These are phyloP conservation scores for Boletales sp. DNA, from an alignment of 768 basidiomycete species.

Conservation along the genomic window DNA sequence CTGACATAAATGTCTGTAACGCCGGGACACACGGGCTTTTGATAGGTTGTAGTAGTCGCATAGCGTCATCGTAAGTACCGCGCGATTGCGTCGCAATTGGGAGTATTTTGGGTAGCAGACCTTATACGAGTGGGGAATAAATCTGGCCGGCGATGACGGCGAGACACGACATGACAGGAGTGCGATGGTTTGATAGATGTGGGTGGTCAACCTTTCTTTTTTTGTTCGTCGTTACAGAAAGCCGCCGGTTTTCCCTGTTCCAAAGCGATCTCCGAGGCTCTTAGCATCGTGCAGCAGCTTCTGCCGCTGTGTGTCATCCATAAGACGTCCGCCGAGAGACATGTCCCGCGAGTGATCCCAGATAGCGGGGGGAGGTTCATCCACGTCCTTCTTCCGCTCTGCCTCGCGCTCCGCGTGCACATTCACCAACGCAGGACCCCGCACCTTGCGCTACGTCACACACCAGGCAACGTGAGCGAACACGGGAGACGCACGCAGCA, in stretches of 20 bases:
- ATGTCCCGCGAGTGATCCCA: constrained; percentile 96
- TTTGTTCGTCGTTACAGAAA: constrained; percentile 39
- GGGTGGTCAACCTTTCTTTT: neutral
- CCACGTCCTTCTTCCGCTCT: constrained; percentile 38
- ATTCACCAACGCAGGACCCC: constrained; percentile 53
- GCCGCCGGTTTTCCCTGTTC: constrained; percentile 63
- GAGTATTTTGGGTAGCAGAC: neutral
- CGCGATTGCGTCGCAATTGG: too few species aligned
- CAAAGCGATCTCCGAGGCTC: constrained; percentile 81
- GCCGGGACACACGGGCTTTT: neutral
- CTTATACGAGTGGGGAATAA: neutral
- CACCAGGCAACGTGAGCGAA: neutral
- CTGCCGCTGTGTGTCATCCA: constrained; percentile 83
- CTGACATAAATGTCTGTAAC: too few species aligned
- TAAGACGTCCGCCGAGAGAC: constrained; percentile 78
- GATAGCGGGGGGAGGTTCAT: constrained; percentile 60
- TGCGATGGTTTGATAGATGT: neutral
- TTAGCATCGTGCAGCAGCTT: constrained; percentile 79
- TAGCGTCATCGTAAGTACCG: neutral
- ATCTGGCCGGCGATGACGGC: neutral
- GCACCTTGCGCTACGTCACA: constrained; percentile 39
- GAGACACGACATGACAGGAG: constrained; percentile 8
- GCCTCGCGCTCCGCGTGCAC: constrained; percentile 41
- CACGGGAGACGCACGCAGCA: neutral
- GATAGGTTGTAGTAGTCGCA: neutral